Percentiles rank a stretch among this genome's conserved stretches.
Evolutionary conservation across 345 rosid species (phyloP).

Genomic region (Limnanthes douglasii): DNA sequence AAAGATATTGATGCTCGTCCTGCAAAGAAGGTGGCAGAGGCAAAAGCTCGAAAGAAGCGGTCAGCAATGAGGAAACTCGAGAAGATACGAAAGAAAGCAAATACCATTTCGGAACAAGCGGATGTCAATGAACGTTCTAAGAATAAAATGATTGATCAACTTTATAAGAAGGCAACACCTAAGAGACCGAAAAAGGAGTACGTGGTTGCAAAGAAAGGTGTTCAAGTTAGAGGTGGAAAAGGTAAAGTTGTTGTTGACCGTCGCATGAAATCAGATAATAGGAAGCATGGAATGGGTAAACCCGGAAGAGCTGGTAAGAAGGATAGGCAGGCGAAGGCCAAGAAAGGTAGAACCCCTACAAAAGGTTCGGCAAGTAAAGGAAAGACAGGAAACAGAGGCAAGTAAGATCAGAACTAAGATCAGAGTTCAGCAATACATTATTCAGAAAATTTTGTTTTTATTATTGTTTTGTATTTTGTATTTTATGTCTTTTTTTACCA

Average conservation of each 20-base stretch:
- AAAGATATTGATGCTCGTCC: slow-evolving; percentile 86
- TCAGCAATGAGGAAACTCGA: slow-evolving; percentile 58
- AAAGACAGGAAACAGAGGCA: slow-evolving; percentile 22
- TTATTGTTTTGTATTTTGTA: too few species aligned
- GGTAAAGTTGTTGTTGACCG: slow-evolving; percentile 81
- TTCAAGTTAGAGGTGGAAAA: slow-evolving; percentile 57
- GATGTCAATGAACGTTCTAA: slow-evolving; percentile 73
- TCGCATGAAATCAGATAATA: slow-evolving; percentile 72
- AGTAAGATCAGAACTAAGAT: too few species aligned
- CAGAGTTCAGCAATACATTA: too few species aligned
- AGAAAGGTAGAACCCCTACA: slow-evolving; percentile 23
- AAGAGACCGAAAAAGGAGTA: slow-evolving; percentile 60
- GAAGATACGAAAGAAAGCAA: slow-evolving; percentile 87
- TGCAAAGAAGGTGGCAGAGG: slow-evolving; percentile 91
- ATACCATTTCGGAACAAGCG: slow-evolving; percentile 53
- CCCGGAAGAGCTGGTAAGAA: slow-evolving; percentile 44
- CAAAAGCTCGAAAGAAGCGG: slow-evolving; percentile 85
- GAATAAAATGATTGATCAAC: slow-evolving; percentile 67
- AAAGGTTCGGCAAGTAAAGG: slow-evolving; percentile 30
- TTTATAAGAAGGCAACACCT: slow-evolving; percentile 69
- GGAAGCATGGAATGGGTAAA: slow-evolving; percentile 38
- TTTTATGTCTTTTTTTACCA: too few species aligned
- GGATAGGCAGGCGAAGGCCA: slow-evolving; percentile 28
- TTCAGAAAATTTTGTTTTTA: too few species aligned
- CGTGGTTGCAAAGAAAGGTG: slow-evolving; percentile 92